phyloP scores from a whole-genome alignment of 768 basidiomycete genomes.

The Kondoa subrosea region DNA sequence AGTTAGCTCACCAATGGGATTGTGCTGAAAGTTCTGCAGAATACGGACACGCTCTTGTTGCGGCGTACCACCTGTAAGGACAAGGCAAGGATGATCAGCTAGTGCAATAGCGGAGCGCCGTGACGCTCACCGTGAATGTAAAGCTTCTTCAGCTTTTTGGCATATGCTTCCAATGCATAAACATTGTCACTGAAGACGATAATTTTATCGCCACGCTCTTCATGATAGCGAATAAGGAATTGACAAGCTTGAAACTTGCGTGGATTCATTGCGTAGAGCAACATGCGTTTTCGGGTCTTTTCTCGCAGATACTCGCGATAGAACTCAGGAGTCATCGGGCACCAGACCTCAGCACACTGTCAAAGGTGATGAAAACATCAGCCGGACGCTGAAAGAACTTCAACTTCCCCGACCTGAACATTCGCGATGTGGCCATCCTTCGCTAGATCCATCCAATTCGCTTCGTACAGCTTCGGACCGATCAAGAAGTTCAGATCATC shows the following conservation, averaged over 20 bases:
- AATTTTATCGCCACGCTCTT: slow-evolving; percentile 92
- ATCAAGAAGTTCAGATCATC: slow-evolving; percentile 98
- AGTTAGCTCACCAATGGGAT: slow-evolving; percentile 38
- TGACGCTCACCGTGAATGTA: slow-evolving; percentile 89
- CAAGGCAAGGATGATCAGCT: no score
- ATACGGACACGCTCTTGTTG: slow-evolving; percentile 93
- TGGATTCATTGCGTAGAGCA: slow-evolving; percentile 98
- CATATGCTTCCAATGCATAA: slow-evolving; percentile 81
- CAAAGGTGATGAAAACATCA: not conserved
- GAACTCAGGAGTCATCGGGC: slow-evolving; percentile 98
- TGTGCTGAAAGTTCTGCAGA: slow-evolving; percentile 85
- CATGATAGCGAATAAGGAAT: slow-evolving; percentile 94
- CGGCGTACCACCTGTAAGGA: slow-evolving; percentile 36
- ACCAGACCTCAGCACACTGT: slow-evolving; percentile 99
- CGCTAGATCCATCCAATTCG: slow-evolving; percentile 99
- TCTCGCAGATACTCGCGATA: slow-evolving; percentile 92
- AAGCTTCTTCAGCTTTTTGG: slow-evolving; percentile 76
- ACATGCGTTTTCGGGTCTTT: slow-evolving; percentile 79
- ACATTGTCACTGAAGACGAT: slow-evolving; percentile 99
- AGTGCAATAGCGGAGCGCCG: not conserved
- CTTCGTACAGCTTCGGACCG: slow-evolving; percentile 96
- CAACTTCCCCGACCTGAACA: slow-evolving; percentile 93
- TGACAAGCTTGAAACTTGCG: slow-evolving; percentile 99
- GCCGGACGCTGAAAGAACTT: slow-evolving; percentile 13
- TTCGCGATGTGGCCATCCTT: slow-evolving; percentile 99